phyloP scores from a whole-genome alignment of 148 eudicot genomes.

The Euryodendron excelsum region DNA sequence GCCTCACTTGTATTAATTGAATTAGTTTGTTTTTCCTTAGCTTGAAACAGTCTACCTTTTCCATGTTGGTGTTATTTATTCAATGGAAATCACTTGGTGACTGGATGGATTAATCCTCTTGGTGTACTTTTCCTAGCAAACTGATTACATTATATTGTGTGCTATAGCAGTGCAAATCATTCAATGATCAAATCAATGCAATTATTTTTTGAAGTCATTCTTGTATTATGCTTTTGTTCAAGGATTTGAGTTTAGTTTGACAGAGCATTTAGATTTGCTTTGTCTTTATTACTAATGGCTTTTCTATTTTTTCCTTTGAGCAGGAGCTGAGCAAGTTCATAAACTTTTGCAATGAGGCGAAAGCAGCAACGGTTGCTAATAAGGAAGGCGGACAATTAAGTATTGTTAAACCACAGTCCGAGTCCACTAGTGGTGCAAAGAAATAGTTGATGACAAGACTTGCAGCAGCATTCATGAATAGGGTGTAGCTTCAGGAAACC shows the following conservation, averaged over 20 bases:
- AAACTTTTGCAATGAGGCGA: constrained; percentile 71
- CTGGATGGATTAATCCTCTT: too few species aligned
- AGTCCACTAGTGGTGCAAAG: constrained; percentile 33
- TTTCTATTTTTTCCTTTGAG: constrained; percentile 11
- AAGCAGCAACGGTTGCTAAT: constrained; percentile 78
- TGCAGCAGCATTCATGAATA: not conserved
- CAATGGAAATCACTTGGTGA: too few species aligned
- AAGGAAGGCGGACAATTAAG: constrained; percentile 87
- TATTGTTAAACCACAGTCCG: constrained; percentile 51
- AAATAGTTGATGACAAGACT: constrained; percentile 18
- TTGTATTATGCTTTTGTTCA: too few species aligned
- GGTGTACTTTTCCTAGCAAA: too few species aligned
- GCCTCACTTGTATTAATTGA: too few species aligned
- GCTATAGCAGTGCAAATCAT: too few species aligned
- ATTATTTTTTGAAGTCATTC: too few species aligned
- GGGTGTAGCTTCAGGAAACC: not conserved
- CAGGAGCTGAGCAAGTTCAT: constrained; percentile 90
- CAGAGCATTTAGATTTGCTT: not conserved
- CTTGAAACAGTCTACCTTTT: too few species aligned
- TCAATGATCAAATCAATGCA: too few species aligned
- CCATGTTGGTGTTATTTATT: too few species aligned
- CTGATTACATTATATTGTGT: too few species aligned
- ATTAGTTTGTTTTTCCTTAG: too few species aligned
- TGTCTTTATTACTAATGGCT: not conserved
- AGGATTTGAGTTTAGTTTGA: not conserved